Conservation (phyloP, 768 basidiomycete species). For the Boletus reticulatus region DNA sequence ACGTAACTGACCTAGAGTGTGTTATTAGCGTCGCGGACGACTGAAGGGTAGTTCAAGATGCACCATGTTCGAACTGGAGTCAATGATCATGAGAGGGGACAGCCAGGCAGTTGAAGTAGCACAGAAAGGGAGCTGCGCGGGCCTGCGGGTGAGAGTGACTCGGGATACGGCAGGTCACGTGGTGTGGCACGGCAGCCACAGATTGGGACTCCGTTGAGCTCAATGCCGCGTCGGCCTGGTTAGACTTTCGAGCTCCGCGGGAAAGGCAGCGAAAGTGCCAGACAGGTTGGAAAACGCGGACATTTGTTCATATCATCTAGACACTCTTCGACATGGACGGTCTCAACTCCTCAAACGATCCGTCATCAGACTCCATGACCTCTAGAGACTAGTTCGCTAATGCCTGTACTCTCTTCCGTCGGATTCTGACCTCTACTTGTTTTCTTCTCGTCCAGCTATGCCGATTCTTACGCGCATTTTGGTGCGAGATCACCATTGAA, state of each 20-base stretch:
- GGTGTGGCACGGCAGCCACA: background rate
- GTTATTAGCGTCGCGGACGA: background rate
- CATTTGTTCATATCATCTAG: background rate
- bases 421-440: constrained; percentile 37
- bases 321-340: constrained; percentile 26
- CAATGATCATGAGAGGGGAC: constrained; percentile 23
- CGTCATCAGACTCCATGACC: constrained; percentile 57
- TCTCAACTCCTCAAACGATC: constrained; percentile 28
- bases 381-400: constrained; percentile 83
- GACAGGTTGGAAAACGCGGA: too few species aligned
- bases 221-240: too few species aligned
- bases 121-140: constrained; percentile 2
- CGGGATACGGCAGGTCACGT: constrained; percentile 15
- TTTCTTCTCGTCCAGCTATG: constrained; percentile 64
- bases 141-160: constrained; percentile 10
- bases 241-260: background rate
- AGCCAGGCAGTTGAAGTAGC: background rate
- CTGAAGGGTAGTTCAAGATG: background rate
- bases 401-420: constrained; percentile 23
- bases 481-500: constrained; percentile 45
- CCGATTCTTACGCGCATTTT: constrained; percentile 95
- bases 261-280: background rate
- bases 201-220: too few species aligned
- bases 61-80: constrained; percentile 28
- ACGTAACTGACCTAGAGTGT: constrained; percentile 14